phyloP scores from a whole-genome alignment of 2,329 filamentous ascomycete species.

The Penicillium sp. region DNA sequence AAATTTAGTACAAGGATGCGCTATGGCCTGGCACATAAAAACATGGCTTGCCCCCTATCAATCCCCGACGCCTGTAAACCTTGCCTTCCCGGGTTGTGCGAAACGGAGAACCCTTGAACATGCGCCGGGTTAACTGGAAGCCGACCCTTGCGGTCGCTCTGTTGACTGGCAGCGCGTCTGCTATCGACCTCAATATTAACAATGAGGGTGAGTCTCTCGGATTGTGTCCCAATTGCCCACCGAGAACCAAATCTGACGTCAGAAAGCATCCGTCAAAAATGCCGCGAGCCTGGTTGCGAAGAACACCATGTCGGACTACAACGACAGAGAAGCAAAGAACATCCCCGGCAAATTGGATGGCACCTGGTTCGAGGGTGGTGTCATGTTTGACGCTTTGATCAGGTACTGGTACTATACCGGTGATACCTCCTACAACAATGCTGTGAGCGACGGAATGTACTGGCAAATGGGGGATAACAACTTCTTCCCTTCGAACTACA shows the following conservation, averaged over 20 bases:
- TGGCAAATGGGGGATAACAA: constrained; percentile 71
- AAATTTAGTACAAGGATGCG: neutral
- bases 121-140: constrained; percentile 3
- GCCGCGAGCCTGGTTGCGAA: constrained; percentile 11
- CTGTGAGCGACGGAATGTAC: constrained; percentile 69
- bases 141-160: constrained; percentile 1
- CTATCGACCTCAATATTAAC: constrained; percentile 12
- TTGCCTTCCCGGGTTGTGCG: neutral
- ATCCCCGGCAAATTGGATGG: constrained; percentile 33
- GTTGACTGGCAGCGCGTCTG: constrained; percentile 7
- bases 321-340: neutral
- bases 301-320: constrained; percentile 15
- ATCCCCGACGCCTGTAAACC: neutral
- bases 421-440: constrained; percentile 71
- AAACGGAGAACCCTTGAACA: neutral
- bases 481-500: constrained; percentile 69
- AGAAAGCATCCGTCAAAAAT: constrained; percentile 17
- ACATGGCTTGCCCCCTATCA: neutral
- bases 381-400: constrained; percentile 69
- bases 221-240: neutral
- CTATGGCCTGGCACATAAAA: neutral
- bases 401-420: constrained; percentile 84
- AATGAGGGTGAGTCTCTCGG: constrained; percentile 8
- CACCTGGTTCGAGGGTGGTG: constrained; percentile 68
- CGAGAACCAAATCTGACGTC: neutral